These are phyloP conservation scores for Laguncularia racemosa DNA, from an alignment of 345 rosid genomes.

Conservation along the genomic window DNA sequence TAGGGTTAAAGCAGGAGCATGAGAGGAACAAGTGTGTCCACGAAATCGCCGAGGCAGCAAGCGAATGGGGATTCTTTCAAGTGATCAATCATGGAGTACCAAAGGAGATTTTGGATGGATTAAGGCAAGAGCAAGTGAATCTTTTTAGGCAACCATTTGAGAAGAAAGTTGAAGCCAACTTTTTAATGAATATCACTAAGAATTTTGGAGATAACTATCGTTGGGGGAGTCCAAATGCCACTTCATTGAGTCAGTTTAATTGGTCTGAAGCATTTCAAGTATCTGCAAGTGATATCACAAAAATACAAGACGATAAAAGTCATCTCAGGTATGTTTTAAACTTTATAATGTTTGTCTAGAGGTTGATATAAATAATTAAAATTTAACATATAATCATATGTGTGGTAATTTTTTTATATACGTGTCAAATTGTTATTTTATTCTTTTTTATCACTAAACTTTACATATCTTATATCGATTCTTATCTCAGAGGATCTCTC, in stretches of 20 bases:
- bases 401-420: too few relatives aligned
- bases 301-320: slow-evolving; percentile 17
- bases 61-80: slow-evolving; percentile 76
- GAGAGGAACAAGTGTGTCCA: slow-evolving; percentile 28
- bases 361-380: too few relatives aligned
- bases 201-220: slow-evolving; percentile 36
- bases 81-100: slow-evolving; percentile 59
- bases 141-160: slow-evolving; percentile 46
- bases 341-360: neutral
- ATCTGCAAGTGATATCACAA: slow-evolving; percentile 35
- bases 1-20: slow-evolving; percentile 14
- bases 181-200: slow-evolving; percentile 15
- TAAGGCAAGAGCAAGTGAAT: slow-evolving; percentile 32
- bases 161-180: slow-evolving; percentile 21
- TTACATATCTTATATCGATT: too few relatives aligned
- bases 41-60: slow-evolving; percentile 42
- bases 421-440: too few relatives aligned
- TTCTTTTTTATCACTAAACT: too few relatives aligned
- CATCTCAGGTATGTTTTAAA: slow-evolving; percentile 35
- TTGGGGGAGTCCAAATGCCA: slow-evolving; percentile 78
- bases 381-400: too few relatives aligned
- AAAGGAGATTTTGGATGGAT: slow-evolving; percentile 24
- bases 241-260: slow-evolving; percentile 37
- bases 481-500: too few relatives aligned
- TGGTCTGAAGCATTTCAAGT: slow-evolving; percentile 78